Conservation (phyloP, 176 grass and related monocot species). For the Melocanna baccifera region DNA sequence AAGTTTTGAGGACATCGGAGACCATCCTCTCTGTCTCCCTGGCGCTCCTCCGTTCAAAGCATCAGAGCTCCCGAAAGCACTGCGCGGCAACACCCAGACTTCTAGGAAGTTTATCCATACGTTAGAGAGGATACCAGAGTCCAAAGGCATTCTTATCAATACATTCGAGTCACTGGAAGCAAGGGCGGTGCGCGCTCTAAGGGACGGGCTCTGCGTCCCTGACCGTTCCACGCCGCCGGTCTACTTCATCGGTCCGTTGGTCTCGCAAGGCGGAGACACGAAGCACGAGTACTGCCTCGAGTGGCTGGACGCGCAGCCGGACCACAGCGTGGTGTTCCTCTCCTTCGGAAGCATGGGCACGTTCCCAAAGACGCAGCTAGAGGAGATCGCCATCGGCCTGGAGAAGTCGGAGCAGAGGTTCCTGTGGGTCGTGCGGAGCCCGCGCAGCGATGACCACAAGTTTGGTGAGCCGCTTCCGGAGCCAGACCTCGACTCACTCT, state of each 20-base stretch:
- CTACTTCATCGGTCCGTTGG: too few species aligned
- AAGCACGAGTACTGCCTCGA: too few species aligned
- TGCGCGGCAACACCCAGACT: too few species aligned
- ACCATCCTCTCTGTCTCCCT: not conserved
- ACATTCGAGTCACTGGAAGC: constrained; percentile 49
- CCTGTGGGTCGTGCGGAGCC: constrained; percentile 51
- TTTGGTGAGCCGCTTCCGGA: not conserved
- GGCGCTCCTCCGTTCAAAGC: constrained; percentile 33
- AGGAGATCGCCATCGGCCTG: constrained; percentile 46
- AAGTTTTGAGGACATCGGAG: not conserved
- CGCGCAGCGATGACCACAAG: not conserved
- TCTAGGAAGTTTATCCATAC: not conserved
- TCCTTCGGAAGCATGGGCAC: constrained; percentile 60
- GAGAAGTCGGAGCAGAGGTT: constrained; percentile 50
- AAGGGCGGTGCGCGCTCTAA: not conserved
- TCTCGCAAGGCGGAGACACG: too few species aligned
- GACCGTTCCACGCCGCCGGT: too few species aligned
- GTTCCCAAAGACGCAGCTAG: constrained; percentile 40
- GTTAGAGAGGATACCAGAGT: not conserved
- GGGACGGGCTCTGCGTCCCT: constrained; percentile 20
- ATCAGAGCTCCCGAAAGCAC: too few species aligned
- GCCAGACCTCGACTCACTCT: too few species aligned
- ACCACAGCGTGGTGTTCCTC: constrained; percentile 51
- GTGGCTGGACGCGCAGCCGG: too few species aligned
- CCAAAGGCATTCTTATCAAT: constrained; percentile 51